Base-by-base conservation (phyloP, 1,284 basidiomycete genomes). In the Sanghuangporus baumii region DNA sequence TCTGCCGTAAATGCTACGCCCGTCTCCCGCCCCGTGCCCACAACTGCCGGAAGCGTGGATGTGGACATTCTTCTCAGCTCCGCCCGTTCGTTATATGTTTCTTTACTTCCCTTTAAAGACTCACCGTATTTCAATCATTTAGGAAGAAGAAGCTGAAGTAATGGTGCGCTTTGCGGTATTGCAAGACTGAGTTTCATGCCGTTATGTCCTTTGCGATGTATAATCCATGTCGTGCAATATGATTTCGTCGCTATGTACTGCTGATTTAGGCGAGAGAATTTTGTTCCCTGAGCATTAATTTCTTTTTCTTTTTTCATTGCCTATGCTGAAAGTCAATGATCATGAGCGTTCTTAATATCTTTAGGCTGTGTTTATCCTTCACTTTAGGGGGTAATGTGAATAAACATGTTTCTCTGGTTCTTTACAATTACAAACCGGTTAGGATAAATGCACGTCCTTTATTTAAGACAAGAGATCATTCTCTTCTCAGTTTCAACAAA, bases 1-100 rank as follows among this genome's bases (percentile, higher is more conserved):
- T 98, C 74, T 99, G 96, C 88, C 95, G 96, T 79, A 98, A 98
- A 81, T 98, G 97, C 85, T 99, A 99, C 80, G 96, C 96, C 61
- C 96, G 97, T 74, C 95, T 98, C 71, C 96, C 96, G 70, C 96
- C 95, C 63, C 94, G 96, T 80, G 96, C 96, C 54, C 98, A 95
- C 82, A 98, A 98, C 88, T 99, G 96, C 88, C 86, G 95, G 75
- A 96, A 97, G 83, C 82, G 90, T 68, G 82, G 84, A 70, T 96
- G 93, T 74, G 94, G 94, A 46, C 95, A 96, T 81, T 94, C 93
- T 64, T 92, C 90, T 66, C 94, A 97, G 77, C 93, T 97, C 81
- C 91, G 95, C 78, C 94, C 95, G 91, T 93, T 67, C 75, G 89
- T 87, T 9, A 41, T 46, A 6, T 56, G 31, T 47, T 38, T 55